phyloP scores from a whole-genome alignment of 495 filamentous ascomycete species.

The Aspergillus haitiensis region DNA sequence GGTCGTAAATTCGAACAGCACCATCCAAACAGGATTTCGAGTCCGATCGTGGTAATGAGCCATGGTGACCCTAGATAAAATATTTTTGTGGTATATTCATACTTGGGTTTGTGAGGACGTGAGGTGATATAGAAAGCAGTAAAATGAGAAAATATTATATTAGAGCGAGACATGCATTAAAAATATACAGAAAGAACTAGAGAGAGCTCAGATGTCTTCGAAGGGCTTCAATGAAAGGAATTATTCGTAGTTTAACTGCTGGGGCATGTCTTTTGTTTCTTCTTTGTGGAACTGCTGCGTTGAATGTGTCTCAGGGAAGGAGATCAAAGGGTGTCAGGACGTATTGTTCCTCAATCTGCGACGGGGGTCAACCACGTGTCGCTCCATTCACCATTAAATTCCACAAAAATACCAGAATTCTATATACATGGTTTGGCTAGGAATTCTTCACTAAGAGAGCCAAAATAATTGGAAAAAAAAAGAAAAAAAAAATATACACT shows the following conservation, averaged over 20 bases:
- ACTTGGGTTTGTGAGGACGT: no score
- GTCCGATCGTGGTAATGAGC: not conserved
- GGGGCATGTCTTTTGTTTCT: not conserved
- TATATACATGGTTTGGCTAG: conserved; percentile 16
- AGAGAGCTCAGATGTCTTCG: no score
- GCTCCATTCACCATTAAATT: conserved; percentile 17
- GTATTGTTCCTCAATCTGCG: conserved; percentile 26
- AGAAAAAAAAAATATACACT: no score
- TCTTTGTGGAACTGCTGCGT: conserved; percentile 28
- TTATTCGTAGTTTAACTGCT: no score
- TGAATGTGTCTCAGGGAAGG: conserved; percentile 18
- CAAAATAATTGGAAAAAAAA: not conserved
- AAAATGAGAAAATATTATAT: not conserved
- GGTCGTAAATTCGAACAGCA: conserved; percentile 73
- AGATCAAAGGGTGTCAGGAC: conserved; percentile 20
- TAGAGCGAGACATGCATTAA: no score
- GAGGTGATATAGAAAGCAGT: not conserved
- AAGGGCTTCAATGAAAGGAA: no score
- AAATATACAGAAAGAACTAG: no score
- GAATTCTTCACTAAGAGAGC: not conserved
- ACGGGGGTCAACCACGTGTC: conserved; percentile 8
- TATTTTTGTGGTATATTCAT: no score
- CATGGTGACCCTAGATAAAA: not conserved
- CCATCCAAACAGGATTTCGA: conserved; percentile 38
- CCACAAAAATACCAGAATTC: conserved; percentile 10